Percentiles rank a stretch among this genome's conserved stretches.
phyloP scores from a whole-genome alignment of 176 grass and related monocot species.

The Carex pumila region DNA sequence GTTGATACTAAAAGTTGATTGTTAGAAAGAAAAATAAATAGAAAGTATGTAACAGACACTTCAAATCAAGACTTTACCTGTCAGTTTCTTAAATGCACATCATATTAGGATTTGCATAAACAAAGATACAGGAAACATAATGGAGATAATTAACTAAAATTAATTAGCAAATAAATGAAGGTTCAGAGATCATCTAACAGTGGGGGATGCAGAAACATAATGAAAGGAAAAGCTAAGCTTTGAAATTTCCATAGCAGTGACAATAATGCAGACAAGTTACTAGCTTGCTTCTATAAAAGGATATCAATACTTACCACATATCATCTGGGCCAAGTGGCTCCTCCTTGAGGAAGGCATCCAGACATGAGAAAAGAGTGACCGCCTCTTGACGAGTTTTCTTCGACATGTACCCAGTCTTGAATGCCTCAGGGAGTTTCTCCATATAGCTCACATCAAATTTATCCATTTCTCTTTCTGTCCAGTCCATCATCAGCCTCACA shows the following conservation, averaged over 20 bases:
- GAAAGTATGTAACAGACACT: not conserved
- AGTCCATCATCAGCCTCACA: slow-evolving; percentile 64
- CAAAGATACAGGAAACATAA: not conserved
- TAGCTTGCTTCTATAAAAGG: not conserved
- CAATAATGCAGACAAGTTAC: not conserved
- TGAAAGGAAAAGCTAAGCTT: not conserved
- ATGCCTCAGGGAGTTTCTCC: slow-evolving; percentile 77
- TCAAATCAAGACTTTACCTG: not conserved
- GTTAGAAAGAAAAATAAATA: not conserved
- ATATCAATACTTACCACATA: slow-evolving; percentile 76
- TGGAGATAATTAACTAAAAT: not conserved
- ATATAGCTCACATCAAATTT: slow-evolving; percentile 62
- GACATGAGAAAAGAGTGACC: slow-evolving; percentile 84
- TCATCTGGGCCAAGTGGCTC: slow-evolving; percentile 96
- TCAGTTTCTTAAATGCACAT: not conserved
- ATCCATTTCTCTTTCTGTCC: slow-evolving; percentile 65
- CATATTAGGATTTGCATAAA: not conserved
- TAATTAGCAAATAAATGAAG: not conserved
- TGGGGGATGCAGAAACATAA: not conserved
- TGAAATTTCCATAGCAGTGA: not conserved
- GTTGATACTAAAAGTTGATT: not conserved
- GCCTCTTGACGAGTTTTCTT: slow-evolving; percentile 92
- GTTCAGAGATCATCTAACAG: slow-evolving; percentile 1
- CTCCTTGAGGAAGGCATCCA: slow-evolving; percentile 91
- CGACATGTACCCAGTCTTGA: slow-evolving; percentile 73